phyloP scores from a whole-genome alignment of 2,329 filamentous ascomycete genomes.

The Clathrospora elynae region DNA sequence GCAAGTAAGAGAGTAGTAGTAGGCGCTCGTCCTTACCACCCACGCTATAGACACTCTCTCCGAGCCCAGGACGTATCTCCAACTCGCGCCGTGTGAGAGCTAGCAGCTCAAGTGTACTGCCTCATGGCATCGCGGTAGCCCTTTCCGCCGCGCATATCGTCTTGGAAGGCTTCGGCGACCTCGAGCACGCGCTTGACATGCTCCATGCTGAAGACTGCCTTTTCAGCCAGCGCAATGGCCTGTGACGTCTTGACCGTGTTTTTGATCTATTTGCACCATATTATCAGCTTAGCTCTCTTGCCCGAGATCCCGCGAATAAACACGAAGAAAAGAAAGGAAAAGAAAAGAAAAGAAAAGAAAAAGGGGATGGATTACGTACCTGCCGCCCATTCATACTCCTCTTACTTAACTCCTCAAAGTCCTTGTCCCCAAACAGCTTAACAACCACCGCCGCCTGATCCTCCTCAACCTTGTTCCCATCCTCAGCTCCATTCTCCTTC shows the following conservation, averaged over 20 bases:
- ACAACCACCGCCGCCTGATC: conserved; percentile 3
- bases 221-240: conserved; percentile 77
- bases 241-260: conserved; percentile 85
- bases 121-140: conserved; percentile 85
- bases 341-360: not conserved
- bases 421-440: conserved; percentile 66
- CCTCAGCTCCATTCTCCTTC: not conserved
- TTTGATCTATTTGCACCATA: conserved; percentile 69
- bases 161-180: conserved; percentile 80
- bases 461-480: conserved; percentile 1
- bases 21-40: too few species aligned
- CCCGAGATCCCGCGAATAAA: not conserved
- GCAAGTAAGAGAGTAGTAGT: too few species aligned
- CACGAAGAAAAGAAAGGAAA: not conserved
- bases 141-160: conserved; percentile 78
- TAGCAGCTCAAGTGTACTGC: conserved; percentile 65
- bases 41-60: too few species aligned
- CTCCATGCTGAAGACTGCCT: conserved; percentile 71
- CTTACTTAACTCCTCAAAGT: conserved; percentile 69
- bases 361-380: conserved; percentile 49
- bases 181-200: conserved; percentile 85
- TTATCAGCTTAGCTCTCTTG: not conserved
- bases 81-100: not conserved
- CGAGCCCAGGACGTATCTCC: too few species aligned
- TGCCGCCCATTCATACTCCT: conserved; percentile 72